Evolutionary conservation across 1,284 basidiomycete species (phyloP), one percentile per base, ranked within the genome.

Genomic region (Butyriboletus appendiculatus): DNA sequence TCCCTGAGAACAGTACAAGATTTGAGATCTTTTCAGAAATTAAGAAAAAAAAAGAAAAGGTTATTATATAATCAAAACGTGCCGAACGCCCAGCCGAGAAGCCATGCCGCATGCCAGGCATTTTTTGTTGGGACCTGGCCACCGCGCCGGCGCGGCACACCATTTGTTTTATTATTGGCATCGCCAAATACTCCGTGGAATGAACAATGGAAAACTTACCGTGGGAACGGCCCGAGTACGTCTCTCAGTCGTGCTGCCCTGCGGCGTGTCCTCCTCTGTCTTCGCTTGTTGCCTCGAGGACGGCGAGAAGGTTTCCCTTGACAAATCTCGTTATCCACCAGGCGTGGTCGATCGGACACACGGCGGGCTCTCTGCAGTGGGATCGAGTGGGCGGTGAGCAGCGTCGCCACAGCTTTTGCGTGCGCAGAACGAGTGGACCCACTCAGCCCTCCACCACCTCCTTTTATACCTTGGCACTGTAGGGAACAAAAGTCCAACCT

Each of bases 251-350:
- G 46, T 52, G 50, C 42, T 52, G 50, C 44, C 38, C 50, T 54
- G 54, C 53, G 26, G 54, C 57, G 38, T 59, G 57, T 45, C 45
- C 50, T 48, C 48, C 46, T 61, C 52, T 64, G 61, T 52, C 48
- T 55, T 70, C 66, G 66, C 66, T 71, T 72, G 62, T 28, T 49
- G 53, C 66, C 70, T 72, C 65, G 70, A 68, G 70, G 66, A 64
- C 57, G 68, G 65, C 26, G 47, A 64, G 56, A 62, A 63, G 64
- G 35, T 10, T 18, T 43, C 39, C 18, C 48, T 53, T 56, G 51
- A 59, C 63, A 57, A 66, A 63, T 61, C 46, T 51, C 58, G 65
- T 66, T 67, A 61, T 65, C 59, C 62, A 55, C 56, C 22, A 54
- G 53, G 57, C 39, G 57, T 57, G 55, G 18, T 12, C 49, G 67